Evolutionary conservation across 345 rosid species (phyloP).

Genomic region (Xanthoceras sorbifolium): DNA sequence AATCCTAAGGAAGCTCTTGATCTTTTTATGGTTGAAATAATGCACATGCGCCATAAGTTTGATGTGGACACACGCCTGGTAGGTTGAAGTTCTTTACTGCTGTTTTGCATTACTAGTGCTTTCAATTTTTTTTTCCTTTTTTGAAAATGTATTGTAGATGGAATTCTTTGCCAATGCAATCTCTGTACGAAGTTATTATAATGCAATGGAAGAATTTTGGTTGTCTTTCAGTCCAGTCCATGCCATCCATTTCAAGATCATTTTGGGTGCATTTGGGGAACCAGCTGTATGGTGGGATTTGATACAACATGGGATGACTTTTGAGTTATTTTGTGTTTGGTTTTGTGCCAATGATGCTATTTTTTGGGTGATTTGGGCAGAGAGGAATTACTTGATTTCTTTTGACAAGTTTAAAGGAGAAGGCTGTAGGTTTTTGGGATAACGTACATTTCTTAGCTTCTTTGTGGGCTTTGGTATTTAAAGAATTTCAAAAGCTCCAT

Average conservation of each 20-base stretch:
- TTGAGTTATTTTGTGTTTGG: neutral
- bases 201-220: neutral
- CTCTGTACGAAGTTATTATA: neutral
- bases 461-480: neutral
- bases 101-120: neutral
- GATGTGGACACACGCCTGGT: slow-evolving; percentile 96
- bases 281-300: neutral
- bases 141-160: neutral
- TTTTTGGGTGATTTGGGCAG: neutral
- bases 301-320: neutral
- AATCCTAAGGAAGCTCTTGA: slow-evolving; percentile 90
- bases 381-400: too few species aligned
- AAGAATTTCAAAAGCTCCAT: neutral
- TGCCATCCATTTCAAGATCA: neutral
- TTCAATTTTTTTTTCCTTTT: neutral
- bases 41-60: slow-evolving; percentile 99
- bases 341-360: neutral
- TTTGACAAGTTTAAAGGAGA: neutral
- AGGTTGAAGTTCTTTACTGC: slow-evolving; percentile 19
- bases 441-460: neutral
- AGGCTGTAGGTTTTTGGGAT: neutral
- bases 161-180: neutral
- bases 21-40: slow-evolving; percentile 97
- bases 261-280: neutral
- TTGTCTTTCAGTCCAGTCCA: neutral